phyloP scores from a whole-genome alignment of 1,284 basidiomycete species.

The Ganoderma boninense region DNA sequence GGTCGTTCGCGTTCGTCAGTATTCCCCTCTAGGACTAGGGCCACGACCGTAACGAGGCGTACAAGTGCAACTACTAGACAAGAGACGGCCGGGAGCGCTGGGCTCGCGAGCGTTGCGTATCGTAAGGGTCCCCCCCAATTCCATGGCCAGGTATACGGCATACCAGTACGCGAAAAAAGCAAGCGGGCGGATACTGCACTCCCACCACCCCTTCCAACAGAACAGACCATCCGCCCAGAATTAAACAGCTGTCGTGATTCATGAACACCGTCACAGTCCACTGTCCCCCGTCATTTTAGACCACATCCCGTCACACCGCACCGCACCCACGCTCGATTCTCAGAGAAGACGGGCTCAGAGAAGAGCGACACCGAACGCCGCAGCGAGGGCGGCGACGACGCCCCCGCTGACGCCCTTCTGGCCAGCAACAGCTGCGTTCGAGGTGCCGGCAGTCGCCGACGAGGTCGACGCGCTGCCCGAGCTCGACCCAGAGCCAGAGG shows the following conservation, averaged over 20 bases:
- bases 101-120: background rate
- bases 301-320: background rate
- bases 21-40: background rate
- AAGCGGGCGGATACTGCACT: background rate
- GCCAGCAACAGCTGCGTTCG: constrained; percentile 19
- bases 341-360: constrained; percentile 13
- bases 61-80: background rate
- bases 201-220: background rate
- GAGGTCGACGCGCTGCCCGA: constrained; percentile 7
- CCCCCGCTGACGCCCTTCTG: constrained; percentile 21
- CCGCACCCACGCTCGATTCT: background rate
- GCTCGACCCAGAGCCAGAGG: too few relatives aligned
- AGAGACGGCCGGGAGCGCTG: background rate
- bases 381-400: constrained; percentile 31
- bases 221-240: background rate
- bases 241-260: constrained; percentile 1
- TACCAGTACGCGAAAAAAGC: background rate
- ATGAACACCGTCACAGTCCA: background rate
- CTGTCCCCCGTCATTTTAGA: constrained; percentile 4
- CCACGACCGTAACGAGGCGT: background rate
- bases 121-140: background rate
- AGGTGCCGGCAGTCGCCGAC: background rate
- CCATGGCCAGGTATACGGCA: background rate
- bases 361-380: constrained; percentile 31
- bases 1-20: background rate